These are phyloP conservation scores for Strobilomyces dryophilus DNA, from an alignment of 768 basidiomycete species.

Conservation along the genomic window DNA sequence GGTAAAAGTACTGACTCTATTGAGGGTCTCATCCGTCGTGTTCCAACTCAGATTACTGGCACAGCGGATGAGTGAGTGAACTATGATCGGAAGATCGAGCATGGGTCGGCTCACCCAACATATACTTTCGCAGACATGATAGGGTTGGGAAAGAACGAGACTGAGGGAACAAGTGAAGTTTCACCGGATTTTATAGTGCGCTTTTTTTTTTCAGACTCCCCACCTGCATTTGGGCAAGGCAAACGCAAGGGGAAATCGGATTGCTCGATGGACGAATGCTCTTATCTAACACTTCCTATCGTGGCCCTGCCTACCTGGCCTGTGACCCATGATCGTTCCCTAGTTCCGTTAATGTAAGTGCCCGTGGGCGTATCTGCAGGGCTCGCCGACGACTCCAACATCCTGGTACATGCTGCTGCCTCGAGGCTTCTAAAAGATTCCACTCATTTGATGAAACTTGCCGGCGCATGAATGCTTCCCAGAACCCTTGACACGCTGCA, in stretches of 20 bases:
- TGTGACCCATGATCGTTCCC: no score
- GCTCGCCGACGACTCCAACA: neutral
- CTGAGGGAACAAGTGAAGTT: constrained; percentile 13
- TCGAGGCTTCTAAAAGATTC: constrained; percentile 4
- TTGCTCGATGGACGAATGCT: neutral
- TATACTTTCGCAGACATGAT: constrained; percentile 32
- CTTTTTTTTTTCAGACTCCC: constrained; percentile 31
- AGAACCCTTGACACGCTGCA: neutral
- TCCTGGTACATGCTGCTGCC: constrained; percentile 6
- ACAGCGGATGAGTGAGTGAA: neutral
- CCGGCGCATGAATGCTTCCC: neutral
- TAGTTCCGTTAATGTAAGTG: neutral
- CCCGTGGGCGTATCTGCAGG: neutral
- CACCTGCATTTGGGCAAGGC: constrained; percentile 24
- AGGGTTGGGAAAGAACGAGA: constrained; percentile 13
- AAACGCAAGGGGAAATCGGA: constrained; percentile 12
- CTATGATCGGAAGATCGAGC: neutral
- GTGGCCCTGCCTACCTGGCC: no score
- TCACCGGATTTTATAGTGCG: constrained; percentile 25
- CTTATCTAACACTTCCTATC: constrained; percentile 13
- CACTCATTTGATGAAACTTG: constrained; percentile 2
- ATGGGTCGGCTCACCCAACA: constrained; percentile 25
- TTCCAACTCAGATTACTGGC: constrained; percentile 33
- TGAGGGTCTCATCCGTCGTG: constrained; percentile 28
- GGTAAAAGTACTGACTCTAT: constrained; percentile 18